Conservation (phyloP, 2,329 filamentous ascomycete genomes). For the Epichloe amarillans region DNA sequence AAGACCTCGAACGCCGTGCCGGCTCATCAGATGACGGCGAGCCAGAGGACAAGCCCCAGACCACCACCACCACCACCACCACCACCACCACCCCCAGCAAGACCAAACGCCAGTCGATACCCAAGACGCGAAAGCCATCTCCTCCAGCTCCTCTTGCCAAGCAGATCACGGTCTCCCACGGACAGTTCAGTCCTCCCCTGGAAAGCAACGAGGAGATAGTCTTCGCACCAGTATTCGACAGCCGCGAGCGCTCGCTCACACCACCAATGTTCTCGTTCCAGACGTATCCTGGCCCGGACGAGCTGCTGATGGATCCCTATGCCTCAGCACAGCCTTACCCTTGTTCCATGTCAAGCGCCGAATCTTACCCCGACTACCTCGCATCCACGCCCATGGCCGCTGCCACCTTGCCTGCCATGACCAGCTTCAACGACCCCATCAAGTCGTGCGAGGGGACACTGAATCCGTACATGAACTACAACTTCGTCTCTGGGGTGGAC, state of each 20-base stretch:
- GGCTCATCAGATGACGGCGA: conserved; percentile 39
- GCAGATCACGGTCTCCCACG: conserved; percentile 27
- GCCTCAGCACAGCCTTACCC: conserved; percentile 39
- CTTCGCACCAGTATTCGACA: conserved; percentile 45
- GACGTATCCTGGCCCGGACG: conserved; percentile 53
- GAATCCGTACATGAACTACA: conserved; percentile 55
- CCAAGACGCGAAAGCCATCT: conserved; percentile 15
- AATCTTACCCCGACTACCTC: conserved; percentile 44
- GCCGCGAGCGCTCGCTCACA: conserved; percentile 56
- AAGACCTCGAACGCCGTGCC: conserved; percentile 71
- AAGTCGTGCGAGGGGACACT: conserved; percentile 42
- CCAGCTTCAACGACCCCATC: conserved; percentile 45
- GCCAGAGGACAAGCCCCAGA: conserved; percentile 24
- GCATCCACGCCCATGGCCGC: conserved; percentile 38
- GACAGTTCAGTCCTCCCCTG: conserved; percentile 48
- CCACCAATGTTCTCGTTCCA: conserved; percentile 57
- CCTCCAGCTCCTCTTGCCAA: conserved; percentile 19
- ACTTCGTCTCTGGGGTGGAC: conserved; percentile 51
- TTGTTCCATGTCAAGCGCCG: conserved; percentile 32
- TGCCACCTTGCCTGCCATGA: conserved; percentile 51
- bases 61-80: conserved; percentile 11
- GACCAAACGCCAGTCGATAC: conserved; percentile 24
- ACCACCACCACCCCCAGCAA: conserved; percentile 21
- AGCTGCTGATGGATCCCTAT: conserved; percentile 47
- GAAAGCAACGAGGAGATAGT: conserved; percentile 50